These are phyloP conservation scores for Colletotrichum chlorophyti DNA, from an alignment of 2,329 filamentous ascomycete species.

Conservation along the genomic window DNA sequence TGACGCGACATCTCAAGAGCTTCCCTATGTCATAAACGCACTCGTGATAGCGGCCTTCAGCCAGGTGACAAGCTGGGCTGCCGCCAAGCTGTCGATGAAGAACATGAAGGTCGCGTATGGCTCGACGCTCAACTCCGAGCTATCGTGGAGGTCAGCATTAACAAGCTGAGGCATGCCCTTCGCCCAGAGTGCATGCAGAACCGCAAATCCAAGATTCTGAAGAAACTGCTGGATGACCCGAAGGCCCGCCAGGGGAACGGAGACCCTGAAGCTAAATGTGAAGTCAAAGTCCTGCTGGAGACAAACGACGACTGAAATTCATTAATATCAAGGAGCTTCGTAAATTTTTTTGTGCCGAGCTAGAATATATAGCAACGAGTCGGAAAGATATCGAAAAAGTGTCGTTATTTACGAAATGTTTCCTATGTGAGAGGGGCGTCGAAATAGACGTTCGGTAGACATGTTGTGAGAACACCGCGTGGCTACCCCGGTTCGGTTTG, in stretches of 20 bases:
- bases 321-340: too few species aligned
- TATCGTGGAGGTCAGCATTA: slow-evolving; percentile 5
- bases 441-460: too few species aligned
- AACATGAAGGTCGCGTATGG: slow-evolving; percentile 12
- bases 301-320: slow-evolving; percentile 3
- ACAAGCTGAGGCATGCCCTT: slow-evolving; percentile 3
- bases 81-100: slow-evolving; percentile 17
- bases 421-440: too few species aligned
- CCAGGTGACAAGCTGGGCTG: slow-evolving; percentile 10
- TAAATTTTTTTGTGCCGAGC: too few species aligned
- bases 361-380: too few species aligned
- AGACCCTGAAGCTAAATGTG: too few species aligned
- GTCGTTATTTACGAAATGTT: too few species aligned
- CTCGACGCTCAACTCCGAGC: slow-evolving; percentile 7
- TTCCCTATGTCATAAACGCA: slow-evolving; percentile 9
- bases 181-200: slow-evolving; percentile 14
- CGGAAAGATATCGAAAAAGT: too few species aligned
- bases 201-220: slow-evolving; percentile 11
- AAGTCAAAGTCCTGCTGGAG: slow-evolving; percentile 12
- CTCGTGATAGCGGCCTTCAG: slow-evolving; percentile 16
- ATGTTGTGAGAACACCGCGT: too few species aligned
- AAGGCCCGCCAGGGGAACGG: slow-evolving; percentile 2
- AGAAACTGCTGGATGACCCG: slow-evolving; percentile 3
- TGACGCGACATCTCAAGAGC: background rate
- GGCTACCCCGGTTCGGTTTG: too few species aligned